Percentiles rank a stretch among this genome's conserved stretches.
Conservation (phyloP, 192 early-diverging fungal species). For the Coemansia sp. region DNA sequence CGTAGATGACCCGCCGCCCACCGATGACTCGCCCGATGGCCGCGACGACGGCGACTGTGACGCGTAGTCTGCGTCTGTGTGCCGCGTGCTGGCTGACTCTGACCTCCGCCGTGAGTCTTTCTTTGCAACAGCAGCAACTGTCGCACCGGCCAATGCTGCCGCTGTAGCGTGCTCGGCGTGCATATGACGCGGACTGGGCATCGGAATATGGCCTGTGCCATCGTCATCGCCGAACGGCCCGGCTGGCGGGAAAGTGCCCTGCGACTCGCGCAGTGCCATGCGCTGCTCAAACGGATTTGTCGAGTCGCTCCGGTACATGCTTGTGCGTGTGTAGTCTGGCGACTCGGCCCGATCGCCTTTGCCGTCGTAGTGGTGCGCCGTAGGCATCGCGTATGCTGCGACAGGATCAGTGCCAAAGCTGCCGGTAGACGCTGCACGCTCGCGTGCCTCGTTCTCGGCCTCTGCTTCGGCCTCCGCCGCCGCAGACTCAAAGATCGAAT, state of each 20-base stretch:
- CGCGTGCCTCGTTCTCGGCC: slow-evolving; percentile 39
- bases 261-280: slow-evolving; percentile 47
- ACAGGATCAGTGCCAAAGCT: slow-evolving; percentile 12
- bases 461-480: slow-evolving; percentile 48
- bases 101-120: slow-evolving; percentile 31
- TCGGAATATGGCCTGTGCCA: slow-evolving; percentile 37
- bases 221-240: slow-evolving; percentile 36
- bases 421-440: slow-evolving; percentile 31
- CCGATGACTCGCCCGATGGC: slow-evolving; percentile 44
- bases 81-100: slow-evolving; percentile 40
- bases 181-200: slow-evolving; percentile 32
- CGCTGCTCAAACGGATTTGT: slow-evolving; percentile 54
- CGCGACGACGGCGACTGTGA: slow-evolving; percentile 43
- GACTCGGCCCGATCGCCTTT: slow-evolving; percentile 18
- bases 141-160: slow-evolving; percentile 31
- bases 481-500: slow-evolving; percentile 50
- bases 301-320: slow-evolving; percentile 43
- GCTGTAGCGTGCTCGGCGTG: slow-evolving; percentile 39
- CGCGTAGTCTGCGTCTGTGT: slow-evolving; percentile 22
- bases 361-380: slow-evolving; percentile 25
- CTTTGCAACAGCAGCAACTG: slow-evolving; percentile 3
- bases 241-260: slow-evolving; percentile 50
- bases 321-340: slow-evolving; percentile 22
- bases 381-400: slow-evolving; percentile 21
- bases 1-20: slow-evolving; percentile 23